phyloP scores from a whole-genome alignment of 306 rosid species.

The Acacia acuminata region DNA sequence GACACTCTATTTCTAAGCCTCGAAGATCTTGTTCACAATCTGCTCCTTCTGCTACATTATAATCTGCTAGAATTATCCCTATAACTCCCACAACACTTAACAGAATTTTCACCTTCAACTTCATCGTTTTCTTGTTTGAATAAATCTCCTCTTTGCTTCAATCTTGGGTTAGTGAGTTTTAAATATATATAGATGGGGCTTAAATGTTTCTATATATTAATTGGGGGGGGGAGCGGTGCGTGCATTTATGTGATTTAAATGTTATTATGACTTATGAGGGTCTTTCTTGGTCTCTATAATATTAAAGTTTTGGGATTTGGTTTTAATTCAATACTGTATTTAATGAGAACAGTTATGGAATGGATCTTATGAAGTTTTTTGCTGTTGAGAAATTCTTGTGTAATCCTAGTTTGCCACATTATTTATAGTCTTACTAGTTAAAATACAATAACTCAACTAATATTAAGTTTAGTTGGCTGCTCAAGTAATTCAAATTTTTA shows the following conservation, averaged over 20 bases:
- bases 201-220: too few species aligned
- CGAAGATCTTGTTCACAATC: conserved; percentile 18
- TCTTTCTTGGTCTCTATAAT: neutral
- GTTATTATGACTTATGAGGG: neutral
- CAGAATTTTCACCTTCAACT: neutral
- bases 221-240: neutral
- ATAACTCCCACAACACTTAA: neutral
- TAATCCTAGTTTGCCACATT: too few species aligned
- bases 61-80: neutral
- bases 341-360: too few species aligned
- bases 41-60: neutral
- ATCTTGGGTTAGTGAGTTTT: neutral
- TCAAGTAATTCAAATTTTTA: too few species aligned
- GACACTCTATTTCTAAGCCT: conserved; percentile 32
- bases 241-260: neutral
- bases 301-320: neutral
- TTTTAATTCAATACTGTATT: too few species aligned
- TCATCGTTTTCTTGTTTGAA: neutral
- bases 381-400: too few species aligned
- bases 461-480: too few species aligned
- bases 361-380: too few species aligned
- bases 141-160: neutral
- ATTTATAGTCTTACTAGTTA: too few species aligned
- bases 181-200: neutral
- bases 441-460: too few species aligned